Evolutionary conservation across 257 asterid species (phyloP), one percentile per base, ranked within the genome.

Genomic region (Solanum paucissectum): DNA sequence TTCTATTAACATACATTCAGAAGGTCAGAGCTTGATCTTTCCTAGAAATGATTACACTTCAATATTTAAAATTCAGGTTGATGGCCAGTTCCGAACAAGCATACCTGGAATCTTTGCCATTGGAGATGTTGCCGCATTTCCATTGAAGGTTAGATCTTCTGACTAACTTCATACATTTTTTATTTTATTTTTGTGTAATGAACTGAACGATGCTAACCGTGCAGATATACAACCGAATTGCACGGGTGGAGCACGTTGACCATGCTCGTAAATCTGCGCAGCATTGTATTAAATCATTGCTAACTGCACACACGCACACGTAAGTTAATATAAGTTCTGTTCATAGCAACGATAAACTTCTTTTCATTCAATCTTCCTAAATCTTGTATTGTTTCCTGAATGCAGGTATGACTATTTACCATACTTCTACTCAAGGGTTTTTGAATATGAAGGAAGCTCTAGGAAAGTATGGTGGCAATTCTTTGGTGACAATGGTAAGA

Each of bases 391-490:
- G 7, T 88, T 74, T 89, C 83, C 69, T 52, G 76, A 71, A 82
- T 87, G 87, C 91, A 96, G 99, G 88, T 96, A 96, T 90, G 98
- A 95, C 86, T 96, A 96, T 89, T 98, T 96, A 87, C 99, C 99
- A 11, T 94, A 93, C 88, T 96, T 96, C 91, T 96, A 96, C 93
- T 96, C 99, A 0, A 93, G 99, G 92, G 97, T 96, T 83, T 96
- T 96, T 81, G 99, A 96, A 92, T 94, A 93, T 84, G 99, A 95
- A 89, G 99, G 99, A 68, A 94, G 98, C 94, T 94, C 91, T 69
- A 93, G 99, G 95, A 96, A 95, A 95, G 98, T 95, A 13, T 94
- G 98, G 98, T 95, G 98, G 99, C 99, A 96, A 79, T 95, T 96
- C 91, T 95, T 90, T 90, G 99, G 99, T 36, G 99, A 96, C 93